Evolutionary conservation across 148 eudicot species (phyloP).

Genomic region (Silene latifolia): DNA sequence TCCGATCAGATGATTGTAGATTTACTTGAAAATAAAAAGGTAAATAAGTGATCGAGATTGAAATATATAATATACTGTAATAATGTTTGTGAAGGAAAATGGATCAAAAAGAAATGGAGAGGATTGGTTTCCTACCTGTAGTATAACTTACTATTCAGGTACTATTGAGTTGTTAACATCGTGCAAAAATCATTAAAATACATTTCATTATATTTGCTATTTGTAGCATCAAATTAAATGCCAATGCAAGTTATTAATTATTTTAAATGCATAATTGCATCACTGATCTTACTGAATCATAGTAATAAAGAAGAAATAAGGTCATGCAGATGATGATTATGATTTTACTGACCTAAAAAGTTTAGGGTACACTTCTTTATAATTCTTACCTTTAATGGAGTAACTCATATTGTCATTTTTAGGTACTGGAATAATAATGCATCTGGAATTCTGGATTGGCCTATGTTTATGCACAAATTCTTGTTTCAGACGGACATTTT

Average conservation of each 20-base stretch:
- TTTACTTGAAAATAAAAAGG: no score
- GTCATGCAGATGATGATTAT: background rate
- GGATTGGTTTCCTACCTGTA: no score
- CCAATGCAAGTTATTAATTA: slow-evolving; percentile 14
- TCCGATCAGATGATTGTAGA: no score
- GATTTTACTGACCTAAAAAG: slow-evolving; percentile 17
- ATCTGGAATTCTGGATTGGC: no score
- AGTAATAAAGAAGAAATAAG: background rate
- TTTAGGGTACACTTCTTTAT: slow-evolving; percentile 5
- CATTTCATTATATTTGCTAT: slow-evolving; percentile 18
- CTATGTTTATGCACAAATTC: no score
- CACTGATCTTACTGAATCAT: slow-evolving; percentile 17
- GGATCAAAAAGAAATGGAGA: no score
- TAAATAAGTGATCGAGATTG: no score
- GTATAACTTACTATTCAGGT: no score
- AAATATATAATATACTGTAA: no score
- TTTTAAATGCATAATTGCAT: slow-evolving; percentile 9
- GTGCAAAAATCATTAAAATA: slow-evolving; percentile 9
- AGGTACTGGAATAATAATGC: no score
- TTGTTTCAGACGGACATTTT: no score
- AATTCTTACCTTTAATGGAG: slow-evolving; percentile 9
- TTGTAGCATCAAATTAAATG: slow-evolving; percentile 21
- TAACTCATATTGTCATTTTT: background rate
- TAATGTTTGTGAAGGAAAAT: no score
- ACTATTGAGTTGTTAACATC: slow-evolving; percentile 20